Base-by-base conservation (phyloP, 75 land plant species). In the Larix kaempferi region DNA sequence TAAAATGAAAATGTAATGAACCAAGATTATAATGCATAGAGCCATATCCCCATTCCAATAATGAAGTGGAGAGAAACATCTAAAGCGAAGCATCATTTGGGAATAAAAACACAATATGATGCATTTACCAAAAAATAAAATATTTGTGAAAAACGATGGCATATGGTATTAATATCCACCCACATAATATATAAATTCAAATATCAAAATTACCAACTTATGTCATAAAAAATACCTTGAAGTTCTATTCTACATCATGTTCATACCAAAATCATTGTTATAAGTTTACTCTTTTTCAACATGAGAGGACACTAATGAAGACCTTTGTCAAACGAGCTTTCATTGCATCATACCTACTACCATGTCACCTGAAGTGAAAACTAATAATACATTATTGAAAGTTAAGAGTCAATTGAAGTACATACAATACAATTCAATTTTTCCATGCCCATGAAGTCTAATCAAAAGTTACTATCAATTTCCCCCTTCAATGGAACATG, bases 401-500 rank as follows among this genome's bases (percentile, higher is more conserved):
- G 33, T 35, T 65, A 29, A 65, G 65, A 7, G 69, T 65, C 69
- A 65, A 33, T 65, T 65, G 69, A 65, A 65, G 69, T 29, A 65
- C 35, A 65, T 65, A 65, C 33, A 21, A 21, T 65, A 65, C 69
- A 65, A 39, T 29, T 4, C 69, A 65, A 64, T 64, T 64, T 35
- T 64, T 64, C 67, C 35, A 6, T 15, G 67, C 29, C 67, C 35
- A 6, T 15, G 67, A 17, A 26, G 8, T 35, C 16, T 15, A 16
- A 65, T 19, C 69, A 27, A 65, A 65, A n/a, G n/a, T n/a, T n/a
- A n/a, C n/a, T n/a, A n/a, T n/a, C n/a, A n/a, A n/a, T n/a, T n/a
- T n/a, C n/a, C n/a, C n/a, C n/a, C n/a, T n/a, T n/a, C n/a, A n/a
- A n/a, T n/a, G n/a, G n/a, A n/a, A n/a, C n/a, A n/a, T n/a, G n/a